These are phyloP conservation scores for Thalassiosira oceanica DNA, from an alignment of 352 stramenopile species.

Conservation along the genomic window DNA sequence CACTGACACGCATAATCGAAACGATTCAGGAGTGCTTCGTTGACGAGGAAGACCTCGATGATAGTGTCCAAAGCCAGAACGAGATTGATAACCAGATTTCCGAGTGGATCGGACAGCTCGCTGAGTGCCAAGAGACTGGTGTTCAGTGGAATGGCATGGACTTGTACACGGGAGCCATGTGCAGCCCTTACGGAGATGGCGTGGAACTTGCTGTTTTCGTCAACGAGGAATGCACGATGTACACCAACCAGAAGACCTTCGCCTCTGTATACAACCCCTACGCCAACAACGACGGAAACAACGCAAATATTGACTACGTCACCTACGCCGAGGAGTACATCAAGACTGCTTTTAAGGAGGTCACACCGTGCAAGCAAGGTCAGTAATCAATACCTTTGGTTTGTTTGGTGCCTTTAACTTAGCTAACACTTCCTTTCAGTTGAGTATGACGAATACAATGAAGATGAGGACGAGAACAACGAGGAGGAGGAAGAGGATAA, in stretches of 20 bases:
- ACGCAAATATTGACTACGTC: slow-evolving; percentile 27
- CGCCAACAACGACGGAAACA: slow-evolving; percentile 4
- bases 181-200: slow-evolving; percentile 21
- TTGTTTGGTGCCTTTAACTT: too few relatives aligned
- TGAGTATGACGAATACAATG: slow-evolving; percentile 16
- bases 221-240: slow-evolving; percentile 26
- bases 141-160: slow-evolving; percentile 15
- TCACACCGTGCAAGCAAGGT: too few relatives aligned
- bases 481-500: slow-evolving; percentile 14
- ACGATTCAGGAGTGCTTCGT: slow-evolving; percentile 32
- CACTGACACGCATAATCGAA: too few relatives aligned
- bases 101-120: slow-evolving; percentile 35
- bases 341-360: slow-evolving; percentile 27
- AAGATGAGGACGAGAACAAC: slow-evolving; percentile 8
- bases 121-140: slow-evolving; percentile 27
- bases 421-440: slow-evolving; percentile 8
- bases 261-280: not conserved
- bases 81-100: slow-evolving; percentile 20
- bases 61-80: slow-evolving; percentile 11
- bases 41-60: slow-evolving; percentile 20
- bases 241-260: slow-evolving; percentile 27
- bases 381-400: too few relatives aligned
- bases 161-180: slow-evolving; percentile 38
- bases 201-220: slow-evolving; percentile 37
- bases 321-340: slow-evolving; percentile 37